These are phyloP conservation scores for Psilocybe cubensis DNA, from an alignment of 768 basidiomycete genomes.

Conservation along the genomic window DNA sequence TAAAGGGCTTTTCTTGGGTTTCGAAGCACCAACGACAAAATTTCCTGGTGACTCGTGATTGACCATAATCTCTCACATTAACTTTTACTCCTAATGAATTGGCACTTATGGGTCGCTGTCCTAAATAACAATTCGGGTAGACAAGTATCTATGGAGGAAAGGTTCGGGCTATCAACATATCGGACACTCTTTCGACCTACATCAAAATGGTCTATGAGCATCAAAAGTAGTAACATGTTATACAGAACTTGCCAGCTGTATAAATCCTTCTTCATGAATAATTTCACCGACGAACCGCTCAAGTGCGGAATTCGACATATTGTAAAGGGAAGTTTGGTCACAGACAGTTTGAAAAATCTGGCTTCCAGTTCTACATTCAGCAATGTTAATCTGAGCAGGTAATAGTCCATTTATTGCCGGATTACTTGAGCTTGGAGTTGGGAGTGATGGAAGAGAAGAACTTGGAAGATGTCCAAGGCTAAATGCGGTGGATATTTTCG, in stretches of 20 bases:
- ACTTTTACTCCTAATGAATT: not conserved
- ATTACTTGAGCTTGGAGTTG: constrained; percentile 6
- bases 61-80: too few species aligned
- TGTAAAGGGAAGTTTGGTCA: constrained; percentile 53
- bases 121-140: too few species aligned
- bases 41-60: too few species aligned
- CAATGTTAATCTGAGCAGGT: not conserved
- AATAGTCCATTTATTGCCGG: not conserved
- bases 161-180: constrained; percentile 53
- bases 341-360: constrained; percentile 33
- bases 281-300: constrained; percentile 63
- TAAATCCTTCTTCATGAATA: constrained; percentile 77
- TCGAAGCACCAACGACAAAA: too few species aligned
- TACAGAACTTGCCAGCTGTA: constrained; percentile 59
- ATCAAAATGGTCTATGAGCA: not conserved
- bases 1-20: too few species aligned
- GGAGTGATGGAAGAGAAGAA: constrained; percentile 11
- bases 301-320: constrained; percentile 52
- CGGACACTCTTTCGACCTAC: constrained; percentile 58
- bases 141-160: too few species aligned
- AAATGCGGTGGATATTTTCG: too few species aligned
- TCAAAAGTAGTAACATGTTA: not conserved
- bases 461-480: not conserved
- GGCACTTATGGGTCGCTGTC: too few species aligned
- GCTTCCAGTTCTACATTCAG: not conserved